Evolutionary conservation across 805 yeast species (phyloP).

Genomic region (Blastobotrys attinorum): DNA sequence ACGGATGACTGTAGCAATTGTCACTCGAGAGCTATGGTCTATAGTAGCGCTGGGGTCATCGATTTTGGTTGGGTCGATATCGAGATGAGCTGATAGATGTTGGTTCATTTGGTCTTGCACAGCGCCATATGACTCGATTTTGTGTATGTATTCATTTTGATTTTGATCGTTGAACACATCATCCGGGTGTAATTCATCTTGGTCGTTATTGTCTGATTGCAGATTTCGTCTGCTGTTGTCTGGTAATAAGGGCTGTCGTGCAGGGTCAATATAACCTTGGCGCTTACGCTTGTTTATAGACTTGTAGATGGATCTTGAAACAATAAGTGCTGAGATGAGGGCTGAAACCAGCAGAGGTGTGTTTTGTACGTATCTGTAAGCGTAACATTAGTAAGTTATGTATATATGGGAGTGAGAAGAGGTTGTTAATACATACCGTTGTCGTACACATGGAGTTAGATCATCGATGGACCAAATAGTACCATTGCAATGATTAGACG

Average conservation of each 20-base stretch:
- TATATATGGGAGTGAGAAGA: neutral
- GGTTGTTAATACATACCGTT: neutral
- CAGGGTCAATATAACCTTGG: neutral
- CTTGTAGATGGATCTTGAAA: neutral
- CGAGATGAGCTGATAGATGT: neutral
- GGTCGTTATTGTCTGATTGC: neutral
- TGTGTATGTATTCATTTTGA: neutral
- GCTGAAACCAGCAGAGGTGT: neutral
- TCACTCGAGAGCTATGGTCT: constrained; percentile 4
- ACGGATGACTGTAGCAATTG: constrained; percentile 16
- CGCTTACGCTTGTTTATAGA: neutral
- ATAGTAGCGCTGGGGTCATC: neutral
- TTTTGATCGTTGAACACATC: neutral
- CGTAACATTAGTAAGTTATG: neutral
- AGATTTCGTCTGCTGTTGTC: too few relatives aligned
- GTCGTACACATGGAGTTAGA: neutral
- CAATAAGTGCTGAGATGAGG: neutral
- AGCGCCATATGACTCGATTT: neutral
- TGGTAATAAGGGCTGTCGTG: neutral
- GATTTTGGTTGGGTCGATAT: neutral
- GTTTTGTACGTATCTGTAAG: neutral
- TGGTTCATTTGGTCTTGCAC: neutral
- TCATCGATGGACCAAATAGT: constrained; percentile 1
- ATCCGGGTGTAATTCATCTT: neutral
- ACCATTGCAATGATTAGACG: neutral